Conservation (phyloP, 2,329 filamentous ascomycete species). For the Aspergillus cejpii region DNA sequence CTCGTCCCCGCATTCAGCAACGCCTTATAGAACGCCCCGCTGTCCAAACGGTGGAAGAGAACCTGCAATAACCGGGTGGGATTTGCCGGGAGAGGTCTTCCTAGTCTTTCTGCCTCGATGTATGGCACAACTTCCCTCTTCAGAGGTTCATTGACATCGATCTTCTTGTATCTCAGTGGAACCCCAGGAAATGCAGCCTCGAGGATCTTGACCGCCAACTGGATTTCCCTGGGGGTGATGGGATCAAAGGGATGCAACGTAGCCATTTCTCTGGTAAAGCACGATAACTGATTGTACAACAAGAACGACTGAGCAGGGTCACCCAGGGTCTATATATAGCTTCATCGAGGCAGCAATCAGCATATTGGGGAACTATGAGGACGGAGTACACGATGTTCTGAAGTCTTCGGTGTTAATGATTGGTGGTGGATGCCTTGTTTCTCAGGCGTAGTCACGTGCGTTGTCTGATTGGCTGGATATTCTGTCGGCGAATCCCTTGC, state of each 20-base stretch:
- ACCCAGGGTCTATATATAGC: neutral
- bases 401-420: neutral
- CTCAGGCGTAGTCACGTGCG: neutral
- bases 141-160: constrained; percentile 59
- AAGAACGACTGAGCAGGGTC: neutral
- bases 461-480: neutral
- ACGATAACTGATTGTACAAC: neutral
- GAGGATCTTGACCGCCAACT: constrained; percentile 35
- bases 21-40: constrained; percentile 39
- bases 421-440: neutral
- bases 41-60: constrained; percentile 42
- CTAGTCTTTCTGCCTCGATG: constrained; percentile 55
- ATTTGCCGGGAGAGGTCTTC: constrained; percentile 44
- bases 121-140: constrained; percentile 57
- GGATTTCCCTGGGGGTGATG: constrained; percentile 37
- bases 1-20: constrained; percentile 38
- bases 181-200: constrained; percentile 33
- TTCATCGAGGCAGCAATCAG: neutral
- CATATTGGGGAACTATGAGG: neutral
- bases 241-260: constrained; percentile 38
- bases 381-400: too few relatives aligned
- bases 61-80: constrained; percentile 50
- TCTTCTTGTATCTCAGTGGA: constrained; percentile 53
- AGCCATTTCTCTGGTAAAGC: constrained; percentile 8
- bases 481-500: neutral